A percentile compares a stretch with the other conserved stretches of the same genome.
Conservation (phyloP, 2,329 filamentous ascomycete species). For the Aspergillus sp. region DNA sequence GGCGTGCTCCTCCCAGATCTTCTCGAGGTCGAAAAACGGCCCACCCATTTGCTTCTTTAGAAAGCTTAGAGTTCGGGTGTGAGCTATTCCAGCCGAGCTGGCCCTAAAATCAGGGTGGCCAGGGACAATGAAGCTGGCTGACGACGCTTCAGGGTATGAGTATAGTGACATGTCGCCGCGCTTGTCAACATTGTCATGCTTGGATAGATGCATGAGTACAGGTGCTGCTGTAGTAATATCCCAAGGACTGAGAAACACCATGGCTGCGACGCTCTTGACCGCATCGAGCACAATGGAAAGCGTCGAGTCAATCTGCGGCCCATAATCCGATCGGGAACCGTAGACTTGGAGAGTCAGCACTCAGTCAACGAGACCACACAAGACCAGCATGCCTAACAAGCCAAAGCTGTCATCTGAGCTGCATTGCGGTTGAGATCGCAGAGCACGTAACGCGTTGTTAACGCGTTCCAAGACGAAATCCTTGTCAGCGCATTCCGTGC, state of each 20-base stretch:
- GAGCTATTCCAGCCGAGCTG: slow-evolving; percentile 50
- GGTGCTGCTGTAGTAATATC: slow-evolving; percentile 2
- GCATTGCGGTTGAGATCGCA: slow-evolving; percentile 16
- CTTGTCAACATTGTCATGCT: neutral
- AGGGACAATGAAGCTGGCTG: slow-evolving; percentile 41
- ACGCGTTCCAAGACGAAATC: slow-evolving; percentile 5
- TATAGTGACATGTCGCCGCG: slow-evolving; percentile 15
- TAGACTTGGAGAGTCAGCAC: slow-evolving; percentile 12
- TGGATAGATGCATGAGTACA: slow-evolving; percentile 11
- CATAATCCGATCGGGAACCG: slow-evolving; percentile 16
- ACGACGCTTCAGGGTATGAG: slow-evolving; percentile 38
- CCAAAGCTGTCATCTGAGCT: slow-evolving; percentile 11
- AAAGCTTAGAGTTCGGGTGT: slow-evolving; percentile 56
- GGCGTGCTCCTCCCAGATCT: slow-evolving; percentile 67
- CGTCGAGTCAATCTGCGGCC: slow-evolving; percentile 4
- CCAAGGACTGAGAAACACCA: slow-evolving; percentile 14
- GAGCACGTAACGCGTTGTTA: slow-evolving; percentile 6
- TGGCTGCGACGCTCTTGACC: slow-evolving; percentile 4
- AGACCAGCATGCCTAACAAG: slow-evolving; percentile 11
- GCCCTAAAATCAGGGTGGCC: slow-evolving; percentile 44
- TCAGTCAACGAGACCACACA: neutral
- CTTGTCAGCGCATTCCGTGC: slow-evolving; percentile 8
- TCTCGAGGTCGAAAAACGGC: slow-evolving; percentile 61
- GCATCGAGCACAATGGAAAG: slow-evolving; percentile 4
- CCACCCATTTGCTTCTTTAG: slow-evolving; percentile 54